Base-by-base conservation (phyloP, 495 filamentous ascomycete species). In the Aspergillus sclerotioniger region DNA sequence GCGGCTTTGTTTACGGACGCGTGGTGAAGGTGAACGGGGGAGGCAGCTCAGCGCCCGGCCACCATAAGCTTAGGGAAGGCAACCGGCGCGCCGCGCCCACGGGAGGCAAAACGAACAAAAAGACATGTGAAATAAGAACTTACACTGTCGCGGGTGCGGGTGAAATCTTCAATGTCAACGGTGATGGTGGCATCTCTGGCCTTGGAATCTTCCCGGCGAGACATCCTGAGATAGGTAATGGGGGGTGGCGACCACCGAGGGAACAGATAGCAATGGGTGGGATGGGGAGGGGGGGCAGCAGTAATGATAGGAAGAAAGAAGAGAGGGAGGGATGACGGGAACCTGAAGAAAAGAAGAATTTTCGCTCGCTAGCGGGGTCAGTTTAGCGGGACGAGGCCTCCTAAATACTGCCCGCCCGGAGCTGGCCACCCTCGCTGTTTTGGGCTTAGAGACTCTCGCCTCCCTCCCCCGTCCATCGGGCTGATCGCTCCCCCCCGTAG, bases 61-160 rank as follows among this genome's bases (percentile, higher is more conserved):
- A 44, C 46, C 33, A 32, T 19, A 28, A 45, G 9, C 25, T 44
- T 28, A 44, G 51, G 48, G 45, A 31, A 25, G 51, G 55, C 2
- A n/a, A 49, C 28, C 13, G 37, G 48, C 25, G 32, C 32, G 51
- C 7, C 20, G 29, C 10, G n/a, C 50, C 43, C 32, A 29, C 45
- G 39, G 55, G 45, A 25, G 39, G 12, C 25, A 13, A 45, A 39
- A 31, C 54, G 63, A 51, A 62, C 13, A 54, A 32, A 48, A 52
- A 47, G 58, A 55, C 39, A 53, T 60, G 46, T 6, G 37, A 32
- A 47, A 55, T 19, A 19, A 19, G 39, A 51, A 74, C 85, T 80
- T 81, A 90, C 87, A 56, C 75, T 76, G 69, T 90, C 86, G 50
- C 86, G 78, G 47, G 85, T 84, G 57, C 79, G 75, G 19, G 82